These are phyloP conservation scores for Stachybotrys echinatus DNA, from an alignment of 2,329 filamentous ascomycete genomes.

Conservation along the genomic window DNA sequence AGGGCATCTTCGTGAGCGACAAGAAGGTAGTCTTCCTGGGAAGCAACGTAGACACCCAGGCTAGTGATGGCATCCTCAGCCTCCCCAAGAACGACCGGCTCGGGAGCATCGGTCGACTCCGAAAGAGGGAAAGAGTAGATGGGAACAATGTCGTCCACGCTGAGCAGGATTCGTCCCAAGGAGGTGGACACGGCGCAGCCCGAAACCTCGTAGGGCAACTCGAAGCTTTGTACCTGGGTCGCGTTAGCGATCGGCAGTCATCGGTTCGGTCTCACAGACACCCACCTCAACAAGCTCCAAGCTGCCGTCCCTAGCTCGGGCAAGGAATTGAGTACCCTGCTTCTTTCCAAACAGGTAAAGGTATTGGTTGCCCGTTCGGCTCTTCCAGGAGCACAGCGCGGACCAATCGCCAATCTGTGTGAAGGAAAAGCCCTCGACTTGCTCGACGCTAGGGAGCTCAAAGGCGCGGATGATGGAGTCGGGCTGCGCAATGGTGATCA, in stretches of 20 bases:
- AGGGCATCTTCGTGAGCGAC: constrained; percentile 31
- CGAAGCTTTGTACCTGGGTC: constrained; percentile 35
- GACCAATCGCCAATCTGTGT: constrained; percentile 41
- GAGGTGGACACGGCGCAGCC: constrained; percentile 34
- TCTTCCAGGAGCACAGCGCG: constrained; percentile 39
- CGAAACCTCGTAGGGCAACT: constrained; percentile 32
- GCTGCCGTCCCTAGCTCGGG: constrained; percentile 19
- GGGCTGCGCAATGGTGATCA: constrained; percentile 35
- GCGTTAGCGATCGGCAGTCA: not conserved
- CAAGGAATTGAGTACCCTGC: constrained; percentile 29
- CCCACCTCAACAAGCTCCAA: constrained; percentile 32
- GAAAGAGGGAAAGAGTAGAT: constrained; percentile 32
- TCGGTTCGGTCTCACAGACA: too few species aligned
- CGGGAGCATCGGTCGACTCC: constrained; percentile 30
- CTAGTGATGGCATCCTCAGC: constrained; percentile 32
- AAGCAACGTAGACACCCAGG: constrained; percentile 32
- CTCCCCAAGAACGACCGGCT: constrained; percentile 29
- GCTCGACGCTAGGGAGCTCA: constrained; percentile 23
- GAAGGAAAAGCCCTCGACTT: constrained; percentile 23
- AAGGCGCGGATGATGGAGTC: constrained; percentile 37
- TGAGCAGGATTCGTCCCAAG: constrained; percentile 32
- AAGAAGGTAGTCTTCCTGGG: constrained; percentile 30
- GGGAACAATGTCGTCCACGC: constrained; percentile 27
- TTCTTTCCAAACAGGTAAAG: constrained; percentile 40
- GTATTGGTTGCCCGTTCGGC: constrained; percentile 33